A percentile compares a stretch with the other conserved stretches of the same genome.
Evolutionary conservation across 2,329 filamentous ascomycete species (phyloP).

Genomic region (Xylariaceae sp.): DNA sequence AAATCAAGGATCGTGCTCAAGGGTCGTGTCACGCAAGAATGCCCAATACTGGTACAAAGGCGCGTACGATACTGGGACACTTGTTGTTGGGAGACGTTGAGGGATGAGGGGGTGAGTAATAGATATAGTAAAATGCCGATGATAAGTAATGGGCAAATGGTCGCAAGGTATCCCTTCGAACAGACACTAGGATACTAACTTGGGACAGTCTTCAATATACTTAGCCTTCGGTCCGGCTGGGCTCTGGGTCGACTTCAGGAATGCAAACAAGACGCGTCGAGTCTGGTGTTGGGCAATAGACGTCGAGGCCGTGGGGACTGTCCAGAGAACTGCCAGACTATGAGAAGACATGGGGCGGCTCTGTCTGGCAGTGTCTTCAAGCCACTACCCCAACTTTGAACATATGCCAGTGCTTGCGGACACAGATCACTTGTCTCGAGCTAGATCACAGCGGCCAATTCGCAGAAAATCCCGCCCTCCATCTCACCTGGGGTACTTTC

Average conservation of each 20-base stretch:
- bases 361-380: conserved; percentile 22
- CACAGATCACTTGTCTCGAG: conserved; percentile 17
- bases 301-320: conserved; percentile 7
- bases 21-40: conserved; percentile 12
- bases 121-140: conserved; percentile 27
- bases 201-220: conserved; percentile 30
- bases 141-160: conserved; percentile 19
- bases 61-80: not conserved
- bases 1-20: conserved; percentile 15
- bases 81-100: conserved; percentile 1
- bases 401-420: conserved; percentile 22
- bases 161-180: conserved; percentile 22
- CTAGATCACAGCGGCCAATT: conserved; percentile 13
- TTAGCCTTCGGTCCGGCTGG: conserved; percentile 27
- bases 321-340: conserved; percentile 1
- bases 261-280: conserved; percentile 24
- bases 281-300: conserved; percentile 14
- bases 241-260: conserved; percentile 26
- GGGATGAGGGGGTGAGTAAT: conserved; percentile 31
- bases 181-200: conserved; percentile 18
- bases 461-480: conserved; percentile 17
- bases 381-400: conserved; percentile 26
- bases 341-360: conserved; percentile 12
- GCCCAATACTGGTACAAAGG: conserved; percentile 12
- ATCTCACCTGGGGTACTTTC: conserved; percentile 19